Evolutionary conservation across 1,284 basidiomycete genomes (phyloP).

Genomic region (Ceratobasidium sp.): DNA sequence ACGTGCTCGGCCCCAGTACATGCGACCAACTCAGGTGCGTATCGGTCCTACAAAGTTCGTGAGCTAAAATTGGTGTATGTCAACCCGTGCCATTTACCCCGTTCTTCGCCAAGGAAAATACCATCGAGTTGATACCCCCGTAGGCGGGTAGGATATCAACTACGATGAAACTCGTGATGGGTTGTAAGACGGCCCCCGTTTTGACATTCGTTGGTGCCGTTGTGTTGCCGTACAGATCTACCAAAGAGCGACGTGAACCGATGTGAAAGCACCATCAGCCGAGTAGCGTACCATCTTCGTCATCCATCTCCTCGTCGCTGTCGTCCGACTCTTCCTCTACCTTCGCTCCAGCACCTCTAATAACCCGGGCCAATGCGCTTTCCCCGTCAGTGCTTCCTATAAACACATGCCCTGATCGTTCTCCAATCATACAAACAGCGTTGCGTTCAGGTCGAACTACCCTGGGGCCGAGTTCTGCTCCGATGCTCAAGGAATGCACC

Average conservation of each 20-base stretch:
- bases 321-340: conserved; percentile 48
- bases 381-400: conserved; percentile 77
- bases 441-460: conserved; percentile 70
- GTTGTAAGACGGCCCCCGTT: conserved; percentile 48
- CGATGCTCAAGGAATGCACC: conserved; percentile 54
- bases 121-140: conserved; percentile 80
- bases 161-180: conserved; percentile 67
- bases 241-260: not conserved
- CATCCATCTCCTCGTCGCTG: conserved; percentile 66
- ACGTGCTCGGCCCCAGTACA: conserved; percentile 76
- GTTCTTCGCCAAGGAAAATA: conserved; percentile 62
- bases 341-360: not conserved
- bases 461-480: conserved; percentile 59
- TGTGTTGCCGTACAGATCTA: conserved; percentile 49
- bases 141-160: conserved; percentile 75
- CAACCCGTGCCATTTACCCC: conserved; percentile 59
- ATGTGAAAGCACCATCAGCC: not conserved
- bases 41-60: conserved; percentile 63
- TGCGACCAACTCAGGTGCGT: conserved; percentile 84
- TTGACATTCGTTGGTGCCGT: conserved; percentile 36
- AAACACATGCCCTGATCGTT: conserved; percentile 68
- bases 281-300: conserved; percentile 45
- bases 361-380: conserved; percentile 64
- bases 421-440: conserved; percentile 56
- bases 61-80: no score